phyloP scores from a whole-genome alignment of 768 basidiomycete species.

The Cystobasidiopsis lactophilus region DNA sequence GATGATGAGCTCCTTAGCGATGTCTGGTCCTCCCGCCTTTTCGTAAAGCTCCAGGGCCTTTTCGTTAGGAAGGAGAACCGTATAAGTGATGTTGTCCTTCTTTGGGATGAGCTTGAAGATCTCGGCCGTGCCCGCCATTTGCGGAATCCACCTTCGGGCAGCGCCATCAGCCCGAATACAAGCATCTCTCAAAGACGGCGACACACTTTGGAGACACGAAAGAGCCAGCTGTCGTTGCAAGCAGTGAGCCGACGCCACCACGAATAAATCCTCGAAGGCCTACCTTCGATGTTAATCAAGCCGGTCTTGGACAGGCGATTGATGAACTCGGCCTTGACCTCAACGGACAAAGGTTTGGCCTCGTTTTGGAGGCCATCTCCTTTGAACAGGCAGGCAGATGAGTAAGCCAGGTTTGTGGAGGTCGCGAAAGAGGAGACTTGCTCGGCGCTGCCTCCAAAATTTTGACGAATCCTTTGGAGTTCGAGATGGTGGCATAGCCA shows the following conservation, averaged over 20 bases:
- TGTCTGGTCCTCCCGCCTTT: background rate
- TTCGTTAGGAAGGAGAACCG: constrained; percentile 7
- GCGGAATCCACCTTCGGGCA: constrained; percentile 3
- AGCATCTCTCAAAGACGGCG: background rate
- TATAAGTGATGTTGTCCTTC: background rate
- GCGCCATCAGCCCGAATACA: background rate
- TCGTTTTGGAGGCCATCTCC: constrained; percentile 13
- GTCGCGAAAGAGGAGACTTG: no score
- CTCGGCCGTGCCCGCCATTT: constrained; percentile 10
- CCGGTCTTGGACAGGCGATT: constrained; percentile 1
- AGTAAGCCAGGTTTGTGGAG: no score
- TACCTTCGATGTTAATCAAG: constrained; percentile 8
- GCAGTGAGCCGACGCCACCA: no score
- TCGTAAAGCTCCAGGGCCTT: constrained; percentile 2
- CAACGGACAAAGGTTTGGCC: background rate
- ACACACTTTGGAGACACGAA: constrained; percentile 1
- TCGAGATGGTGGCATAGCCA: no score
- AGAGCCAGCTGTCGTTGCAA: background rate
- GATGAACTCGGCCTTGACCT: constrained; percentile 9
- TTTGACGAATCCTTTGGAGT: no score
- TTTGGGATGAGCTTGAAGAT: constrained; percentile 2
- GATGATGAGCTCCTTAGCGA: constrained; percentile 60
- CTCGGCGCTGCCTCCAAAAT: no score
- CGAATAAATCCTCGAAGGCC: no score
- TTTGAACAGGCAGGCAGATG: no score